A percentile compares a stretch with the other conserved stretches of the same genome.
phyloP scores from a whole-genome alignment of 2,329 filamentous ascomycete genomes.

The Teratosphaeria nubilosa region DNA sequence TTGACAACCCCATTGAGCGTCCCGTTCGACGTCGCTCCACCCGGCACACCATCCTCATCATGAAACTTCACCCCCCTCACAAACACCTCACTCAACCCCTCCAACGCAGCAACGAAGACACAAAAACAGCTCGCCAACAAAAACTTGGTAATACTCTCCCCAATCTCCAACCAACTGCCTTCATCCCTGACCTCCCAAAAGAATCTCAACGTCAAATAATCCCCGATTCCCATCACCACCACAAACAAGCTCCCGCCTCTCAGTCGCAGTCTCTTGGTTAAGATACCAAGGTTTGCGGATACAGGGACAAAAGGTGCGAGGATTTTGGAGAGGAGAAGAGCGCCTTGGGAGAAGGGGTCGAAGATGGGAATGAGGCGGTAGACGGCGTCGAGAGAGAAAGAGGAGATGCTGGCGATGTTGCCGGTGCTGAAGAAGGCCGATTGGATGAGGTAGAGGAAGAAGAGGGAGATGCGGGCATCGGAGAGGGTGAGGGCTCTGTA shows the following conservation, averaged over 20 bases:
- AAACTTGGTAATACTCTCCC: slow-evolving; percentile 92
- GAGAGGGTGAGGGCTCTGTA: slow-evolving; percentile 64
- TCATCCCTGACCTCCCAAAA: slow-evolving; percentile 97
- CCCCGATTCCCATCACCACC: slow-evolving; percentile 82
- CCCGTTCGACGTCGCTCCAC: neutral
- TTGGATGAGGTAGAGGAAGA: slow-evolving; percentile 91
- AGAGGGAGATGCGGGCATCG: slow-evolving; percentile 82
- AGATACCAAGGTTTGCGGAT: slow-evolving; percentile 84
- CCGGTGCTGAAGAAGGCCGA: slow-evolving; percentile 95
- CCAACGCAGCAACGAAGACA: slow-evolving; percentile 80
- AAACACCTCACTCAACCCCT: slow-evolving; percentile 75
- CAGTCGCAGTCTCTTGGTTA: slow-evolving; percentile 75
- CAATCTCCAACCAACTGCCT: slow-evolving; percentile 94
- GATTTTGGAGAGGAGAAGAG: slow-evolving; percentile 77
- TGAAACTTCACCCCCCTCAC: slow-evolving; percentile 66
- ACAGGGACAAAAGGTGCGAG: slow-evolving; percentile 89
- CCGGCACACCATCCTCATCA: neutral
- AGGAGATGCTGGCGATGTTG: slow-evolving; percentile 87
- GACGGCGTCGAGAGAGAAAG: slow-evolving; percentile 88
- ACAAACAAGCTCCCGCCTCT: slow-evolving; percentile 87
- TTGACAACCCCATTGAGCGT: neutral
- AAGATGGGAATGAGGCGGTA: slow-evolving; percentile 81
- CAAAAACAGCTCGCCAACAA: slow-evolving; percentile 81
- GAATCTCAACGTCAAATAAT: slow-evolving; percentile 88
- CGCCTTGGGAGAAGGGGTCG: slow-evolving; percentile 83